phyloP scores from a whole-genome alignment of 495 filamentous ascomycete species.

The Oleoguttula mirabilis region DNA sequence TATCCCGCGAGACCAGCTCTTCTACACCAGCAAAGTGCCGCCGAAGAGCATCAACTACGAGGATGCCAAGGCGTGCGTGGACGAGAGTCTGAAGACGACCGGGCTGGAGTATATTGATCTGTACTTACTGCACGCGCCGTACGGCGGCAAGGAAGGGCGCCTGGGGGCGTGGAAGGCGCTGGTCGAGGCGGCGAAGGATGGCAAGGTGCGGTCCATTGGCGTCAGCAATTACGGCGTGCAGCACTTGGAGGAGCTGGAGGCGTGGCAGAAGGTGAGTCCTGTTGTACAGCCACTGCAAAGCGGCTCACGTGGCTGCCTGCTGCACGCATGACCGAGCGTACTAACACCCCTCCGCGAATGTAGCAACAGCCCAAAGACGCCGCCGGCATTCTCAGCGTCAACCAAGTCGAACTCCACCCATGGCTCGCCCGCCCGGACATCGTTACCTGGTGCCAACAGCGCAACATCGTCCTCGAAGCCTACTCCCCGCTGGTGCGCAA shows the following conservation, averaged over 20 bases:
- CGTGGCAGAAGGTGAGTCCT: conserved; percentile 45
- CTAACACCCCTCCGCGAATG: too few relatives aligned
- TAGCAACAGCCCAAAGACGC: conserved; percentile 46
- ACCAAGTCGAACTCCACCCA: conserved; percentile 84
- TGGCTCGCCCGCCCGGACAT: conserved; percentile 73
- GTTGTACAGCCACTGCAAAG: background rate
- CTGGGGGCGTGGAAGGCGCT: conserved; percentile 55
- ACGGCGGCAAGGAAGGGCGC: conserved; percentile 43
- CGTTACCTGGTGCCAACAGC: conserved; percentile 45
- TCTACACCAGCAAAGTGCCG: conserved; percentile 63
- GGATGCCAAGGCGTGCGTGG: conserved; percentile 38
- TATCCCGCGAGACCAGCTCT: conserved; percentile 51
- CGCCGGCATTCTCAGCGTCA: conserved; percentile 66
- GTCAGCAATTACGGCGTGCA: conserved; percentile 58
- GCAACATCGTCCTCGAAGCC: conserved; percentile 33
- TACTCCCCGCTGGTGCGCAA: conserved; percentile 68
- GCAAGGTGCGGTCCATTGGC: conserved; percentile 53
- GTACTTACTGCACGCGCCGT: conserved; percentile 48
- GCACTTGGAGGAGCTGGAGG: conserved; percentile 62
- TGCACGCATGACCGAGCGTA: too few relatives aligned
- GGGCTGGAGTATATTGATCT: conserved; percentile 53
- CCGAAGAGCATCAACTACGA: conserved; percentile 36
- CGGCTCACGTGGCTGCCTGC: too few relatives aligned
- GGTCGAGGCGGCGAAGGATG: conserved; percentile 48
- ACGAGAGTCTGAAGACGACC: conserved; percentile 39